Base-by-base conservation (phyloP, 371 early-diverging fungal species). In the Parasitella parasitica region DNA sequence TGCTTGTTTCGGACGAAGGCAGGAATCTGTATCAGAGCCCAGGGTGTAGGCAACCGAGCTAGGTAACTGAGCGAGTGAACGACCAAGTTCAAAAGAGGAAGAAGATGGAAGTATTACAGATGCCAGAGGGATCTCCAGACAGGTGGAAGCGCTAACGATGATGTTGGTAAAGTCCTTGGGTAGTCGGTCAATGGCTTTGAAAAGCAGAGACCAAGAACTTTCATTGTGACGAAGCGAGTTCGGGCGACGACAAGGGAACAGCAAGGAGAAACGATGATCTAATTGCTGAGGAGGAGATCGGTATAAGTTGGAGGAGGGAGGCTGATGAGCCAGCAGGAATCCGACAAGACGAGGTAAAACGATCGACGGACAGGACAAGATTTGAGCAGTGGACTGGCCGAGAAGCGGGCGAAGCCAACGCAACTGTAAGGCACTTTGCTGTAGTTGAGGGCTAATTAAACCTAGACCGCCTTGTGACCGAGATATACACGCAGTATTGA, bases 391-490 rank as follows among this genome's bases (percentile, higher is more conserved):
- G 26, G 46, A 12, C 3, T 27, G 9, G 16, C 30, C 4, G n/a
- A 57, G 16, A 15, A 57, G 46, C 8, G 57, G 57, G 1, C 28
- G 48, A 18, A 57, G 20, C 35, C 46, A 57, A 22, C 48, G 48
- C 22, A 43, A 20, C 11, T 48, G 57, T 15, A 57, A 35, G 11
- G 35, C 48, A 3, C 16, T 9, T 34, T 54, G 35, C 18, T 61
- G 61, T 2, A 43, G 7, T 2, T 6, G 5, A 6, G 54, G 61
- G 16, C 61, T 28, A 0, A 64, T 39, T 1, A 64, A 6, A 6
- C 64, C 58, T 13, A 64, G 30, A 13, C 64, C 59, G 16, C 64
- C 57, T 27, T 39, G 3, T 2, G 34, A 26, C 1, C 54, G 48
- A 9, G 38, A 55, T 20, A 49, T 6, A 36, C 55, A 56, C 2